Evolutionary conservation across 225 moss, liverwort and hornwort species (phyloP).

Genomic region (Marchantia polymorpha): DNA sequence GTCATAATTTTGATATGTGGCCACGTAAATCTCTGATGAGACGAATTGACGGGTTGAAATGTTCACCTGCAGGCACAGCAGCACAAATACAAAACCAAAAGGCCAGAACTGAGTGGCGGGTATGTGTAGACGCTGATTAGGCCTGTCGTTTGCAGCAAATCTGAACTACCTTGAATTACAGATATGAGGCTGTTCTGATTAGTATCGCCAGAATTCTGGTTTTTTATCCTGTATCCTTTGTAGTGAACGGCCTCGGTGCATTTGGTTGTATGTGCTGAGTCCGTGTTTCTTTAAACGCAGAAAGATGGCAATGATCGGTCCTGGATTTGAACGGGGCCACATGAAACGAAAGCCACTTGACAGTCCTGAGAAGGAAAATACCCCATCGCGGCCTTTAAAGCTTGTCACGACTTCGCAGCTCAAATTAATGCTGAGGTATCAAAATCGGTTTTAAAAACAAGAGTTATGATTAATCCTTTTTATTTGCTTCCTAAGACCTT

Average conservation of each 20-base stretch:
- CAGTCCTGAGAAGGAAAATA: slow-evolving; percentile 33
- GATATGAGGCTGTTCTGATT: neutral
- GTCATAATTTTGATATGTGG: neutral
- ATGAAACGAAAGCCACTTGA: slow-evolving; percentile 21
- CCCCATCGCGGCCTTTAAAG: slow-evolving; percentile 26
- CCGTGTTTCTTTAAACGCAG: slow-evolving; percentile 4
- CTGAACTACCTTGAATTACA: neutral
- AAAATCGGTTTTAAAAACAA: neutral
- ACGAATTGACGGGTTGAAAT: neutral
- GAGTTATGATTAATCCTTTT: neutral
- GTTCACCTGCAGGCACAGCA: slow-evolving; percentile 29
- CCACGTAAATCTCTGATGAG: neutral
- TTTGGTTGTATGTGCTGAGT: neutral
- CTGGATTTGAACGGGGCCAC: slow-evolving; percentile 34
- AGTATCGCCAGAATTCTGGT: neutral
- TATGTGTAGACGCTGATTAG: slow-evolving; percentile 6
- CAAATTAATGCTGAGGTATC: slow-evolving; percentile 38
- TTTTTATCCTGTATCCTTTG: neutral
- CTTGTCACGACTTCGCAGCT: slow-evolving; percentile 27
- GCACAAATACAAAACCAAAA: slow-evolving; percentile 22
- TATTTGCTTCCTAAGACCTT: neutral
- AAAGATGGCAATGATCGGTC: slow-evolving; percentile 35
- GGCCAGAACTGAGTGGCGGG: slow-evolving; percentile 47
- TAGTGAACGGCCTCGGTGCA: neutral
- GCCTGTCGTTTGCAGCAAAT: neutral